These are phyloP conservation scores for Ceratocystis smalleyi DNA, from an alignment of 2,329 filamentous ascomycete species.

Conservation along the genomic window DNA sequence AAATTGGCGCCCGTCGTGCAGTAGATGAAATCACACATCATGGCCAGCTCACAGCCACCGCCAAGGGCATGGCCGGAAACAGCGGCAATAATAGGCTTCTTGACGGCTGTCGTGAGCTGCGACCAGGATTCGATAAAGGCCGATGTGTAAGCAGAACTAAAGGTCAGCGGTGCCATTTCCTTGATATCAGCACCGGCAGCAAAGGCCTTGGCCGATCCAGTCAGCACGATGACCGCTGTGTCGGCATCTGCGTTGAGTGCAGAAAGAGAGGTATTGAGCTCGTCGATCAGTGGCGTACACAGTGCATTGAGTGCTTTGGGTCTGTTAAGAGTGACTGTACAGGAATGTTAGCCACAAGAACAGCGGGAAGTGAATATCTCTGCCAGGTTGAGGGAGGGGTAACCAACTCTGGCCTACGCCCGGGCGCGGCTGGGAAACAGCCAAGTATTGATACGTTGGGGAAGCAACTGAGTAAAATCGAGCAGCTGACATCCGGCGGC, in stretches of 20 bases:
- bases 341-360: slow-evolving; percentile 1
- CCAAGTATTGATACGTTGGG: slow-evolving; percentile 59
- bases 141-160: slow-evolving; percentile 69
- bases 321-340: slow-evolving; percentile 72
- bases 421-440: slow-evolving; percentile 69
- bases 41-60: slow-evolving; percentile 86
- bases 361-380: background rate
- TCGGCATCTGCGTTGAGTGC: slow-evolving; percentile 53
- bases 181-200: slow-evolving; percentile 97
- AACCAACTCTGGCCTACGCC: slow-evolving; percentile 71
- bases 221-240: slow-evolving; percentile 67
- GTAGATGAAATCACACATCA: slow-evolving; percentile 96
- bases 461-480: slow-evolving; percentile 19
- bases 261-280: slow-evolving; percentile 66
- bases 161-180: slow-evolving; percentile 89
- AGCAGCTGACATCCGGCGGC: background rate
- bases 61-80: slow-evolving; percentile 91
- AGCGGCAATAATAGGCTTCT: slow-evolving; percentile 87
- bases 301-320: slow-evolving; percentile 93
- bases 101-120: slow-evolving; percentile 62
- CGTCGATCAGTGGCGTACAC: slow-evolving; percentile 73
- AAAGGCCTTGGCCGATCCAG: slow-evolving; percentile 79
- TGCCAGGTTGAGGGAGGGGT: too few species aligned
- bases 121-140: slow-evolving; percentile 97
- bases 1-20: slow-evolving; percentile 76